Evolutionary conservation across 108 stramenopile genomes (phyloP).

Genomic region (Nitzschia putrida): DNA sequence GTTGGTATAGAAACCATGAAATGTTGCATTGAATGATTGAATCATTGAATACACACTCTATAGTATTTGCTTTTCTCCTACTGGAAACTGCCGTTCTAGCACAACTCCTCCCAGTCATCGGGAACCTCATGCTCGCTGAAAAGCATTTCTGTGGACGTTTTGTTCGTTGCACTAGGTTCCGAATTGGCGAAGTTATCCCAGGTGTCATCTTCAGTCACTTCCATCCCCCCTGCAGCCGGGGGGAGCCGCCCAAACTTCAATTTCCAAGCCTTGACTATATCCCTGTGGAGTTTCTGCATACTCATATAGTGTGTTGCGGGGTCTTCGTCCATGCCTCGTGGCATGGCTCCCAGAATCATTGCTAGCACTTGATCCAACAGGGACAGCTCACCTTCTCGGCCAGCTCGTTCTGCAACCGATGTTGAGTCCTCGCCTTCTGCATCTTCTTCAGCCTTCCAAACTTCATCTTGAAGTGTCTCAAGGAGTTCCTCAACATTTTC

Average conservation of each 20-base stretch:
- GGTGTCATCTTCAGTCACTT: not conserved
- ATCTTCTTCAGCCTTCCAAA: slow-evolving; percentile 47
- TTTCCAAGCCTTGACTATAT: slow-evolving; percentile 43
- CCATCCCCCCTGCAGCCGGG: slow-evolving; percentile 6
- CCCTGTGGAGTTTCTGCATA: slow-evolving; percentile 19
- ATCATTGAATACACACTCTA: too few species aligned
- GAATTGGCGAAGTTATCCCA: too few species aligned
- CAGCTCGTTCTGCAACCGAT: not conserved
- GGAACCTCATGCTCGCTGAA: not conserved
- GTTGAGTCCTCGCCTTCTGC: not conserved
- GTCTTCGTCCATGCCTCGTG: not conserved
- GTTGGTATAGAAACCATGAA: too few species aligned
- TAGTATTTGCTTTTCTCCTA: too few species aligned
- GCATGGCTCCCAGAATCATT: slow-evolving; percentile 43
- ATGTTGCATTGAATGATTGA: too few species aligned
- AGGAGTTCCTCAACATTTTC: slow-evolving; percentile 39
- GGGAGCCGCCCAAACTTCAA: slow-evolving; percentile 47
- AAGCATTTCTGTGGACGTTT: not conserved
- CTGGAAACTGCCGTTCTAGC: too few species aligned
- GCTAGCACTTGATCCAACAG: slow-evolving; percentile 48
- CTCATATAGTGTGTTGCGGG: slow-evolving; percentile 15
- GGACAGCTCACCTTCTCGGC: slow-evolving; percentile 10
- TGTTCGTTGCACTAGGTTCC: not conserved
- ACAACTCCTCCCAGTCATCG: not conserved
- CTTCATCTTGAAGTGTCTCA: slow-evolving; percentile 49